These are phyloP conservation scores for Aplosporella prunicola DNA, from an alignment of 2,329 filamentous ascomycete species.

Conservation along the genomic window DNA sequence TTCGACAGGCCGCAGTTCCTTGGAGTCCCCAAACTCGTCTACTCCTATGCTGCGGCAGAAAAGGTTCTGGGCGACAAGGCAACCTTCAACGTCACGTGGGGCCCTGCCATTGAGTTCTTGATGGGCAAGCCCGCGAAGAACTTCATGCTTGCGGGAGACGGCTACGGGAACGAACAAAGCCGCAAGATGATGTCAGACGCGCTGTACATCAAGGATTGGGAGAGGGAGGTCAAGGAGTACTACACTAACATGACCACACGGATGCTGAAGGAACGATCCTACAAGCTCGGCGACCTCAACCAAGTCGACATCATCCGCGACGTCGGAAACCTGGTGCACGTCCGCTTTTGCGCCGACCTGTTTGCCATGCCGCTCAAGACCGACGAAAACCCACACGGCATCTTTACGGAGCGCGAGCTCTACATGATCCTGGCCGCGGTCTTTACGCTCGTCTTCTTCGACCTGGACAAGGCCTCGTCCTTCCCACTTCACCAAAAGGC, in stretches of 20 bases:
- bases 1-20: slow-evolving; percentile 52
- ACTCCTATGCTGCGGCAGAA: slow-evolving; percentile 53
- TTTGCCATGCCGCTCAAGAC: slow-evolving; percentile 50
- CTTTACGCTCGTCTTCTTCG: slow-evolving; percentile 47
- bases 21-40: slow-evolving; percentile 38
- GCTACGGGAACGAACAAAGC: slow-evolving; percentile 21
- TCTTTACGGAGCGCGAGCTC: slow-evolving; percentile 46
- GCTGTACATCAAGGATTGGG: slow-evolving; percentile 54
- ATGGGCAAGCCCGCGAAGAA: slow-evolving; percentile 48
- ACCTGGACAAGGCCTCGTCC: slow-evolving; percentile 43
- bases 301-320: slow-evolving; percentile 62
- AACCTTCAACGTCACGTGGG: slow-evolving; percentile 58
- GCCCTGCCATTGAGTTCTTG: slow-evolving; percentile 52
- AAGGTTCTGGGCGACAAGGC: slow-evolving; percentile 51
- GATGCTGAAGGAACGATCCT: slow-evolving; percentile 57
- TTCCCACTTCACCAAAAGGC: slow-evolving; percentile 44
- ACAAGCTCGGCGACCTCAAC: slow-evolving; percentile 50
- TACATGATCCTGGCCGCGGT: slow-evolving; percentile 45
- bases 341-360: slow-evolving; percentile 46
- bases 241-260: slow-evolving; percentile 54
- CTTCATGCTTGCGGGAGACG: slow-evolving; percentile 43
- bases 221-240: slow-evolving; percentile 55
- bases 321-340: slow-evolving; percentile 45
- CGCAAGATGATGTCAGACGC: slow-evolving; percentile 38
- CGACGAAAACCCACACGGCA: slow-evolving; percentile 38